Evolutionary conservation across 306 rosid species (phyloP).

Genomic region (Castanopsis chinensis): DNA sequence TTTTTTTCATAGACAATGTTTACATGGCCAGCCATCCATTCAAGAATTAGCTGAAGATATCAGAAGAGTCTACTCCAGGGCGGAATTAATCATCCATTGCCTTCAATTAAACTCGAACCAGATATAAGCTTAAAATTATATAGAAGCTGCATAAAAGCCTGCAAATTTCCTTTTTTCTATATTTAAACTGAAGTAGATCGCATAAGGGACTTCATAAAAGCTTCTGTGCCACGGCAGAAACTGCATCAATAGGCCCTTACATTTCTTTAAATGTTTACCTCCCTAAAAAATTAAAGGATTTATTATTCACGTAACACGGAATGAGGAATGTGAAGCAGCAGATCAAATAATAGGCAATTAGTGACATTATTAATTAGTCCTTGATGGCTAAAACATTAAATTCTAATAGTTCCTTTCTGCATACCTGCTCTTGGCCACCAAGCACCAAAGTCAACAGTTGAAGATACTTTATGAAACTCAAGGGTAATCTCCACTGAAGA

Average conservation of each 20-base stretch:
- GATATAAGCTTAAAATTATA: background rate
- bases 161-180: background rate
- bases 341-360: background rate
- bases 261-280: background rate
- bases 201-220: background rate
- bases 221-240: background rate
- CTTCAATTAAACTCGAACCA: background rate
- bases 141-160: background rate
- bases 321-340: slow-evolving; percentile 5
- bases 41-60: background rate
- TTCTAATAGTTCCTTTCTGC: slow-evolving; percentile 2
- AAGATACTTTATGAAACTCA: background rate
- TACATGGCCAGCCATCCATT: background rate
- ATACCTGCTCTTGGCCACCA: slow-evolving; percentile 23
- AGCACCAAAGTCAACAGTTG: slow-evolving; percentile 7
- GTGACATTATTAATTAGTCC: slow-evolving; percentile 8
- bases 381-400: background rate
- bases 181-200: slow-evolving; percentile 3
- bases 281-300: background rate
- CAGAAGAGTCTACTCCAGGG: background rate
- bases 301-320: background rate
- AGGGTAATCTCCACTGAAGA: slow-evolving; percentile 14
- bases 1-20: background rate
- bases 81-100: slow-evolving; percentile 3
- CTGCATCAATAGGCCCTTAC: slow-evolving; percentile 9